Base-by-base conservation (phyloP, 805 yeast genomes). In the Tetrapisispora phaffii region DNA sequence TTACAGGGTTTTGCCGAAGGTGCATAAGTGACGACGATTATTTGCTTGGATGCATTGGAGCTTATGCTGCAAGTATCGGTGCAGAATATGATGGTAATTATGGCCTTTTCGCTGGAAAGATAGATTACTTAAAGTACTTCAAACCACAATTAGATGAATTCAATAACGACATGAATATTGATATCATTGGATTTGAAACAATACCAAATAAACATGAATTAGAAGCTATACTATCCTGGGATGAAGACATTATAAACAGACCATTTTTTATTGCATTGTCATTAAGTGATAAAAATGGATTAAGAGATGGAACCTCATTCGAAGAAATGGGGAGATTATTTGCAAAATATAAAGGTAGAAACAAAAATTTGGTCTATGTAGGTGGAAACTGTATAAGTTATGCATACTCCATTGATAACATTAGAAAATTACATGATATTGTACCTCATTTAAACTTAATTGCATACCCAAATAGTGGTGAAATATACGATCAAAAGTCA, bases 391-490 rank as follows among this genome's bases (percentile, higher is more conserved):
- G 95, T 60, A 74, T 81, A 35, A 72, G 75, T 20, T 71, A 71
- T 42, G 55, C 61, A 12, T 52, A 56, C 16, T 73, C 81, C 1
- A 48, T 63, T 0, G 57, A 53, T 1, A 72, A 79, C 44, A 55
- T 80, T 19, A 45, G 51, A 21, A 24, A 47, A 2, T 45, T 58
- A n/a, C 56, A 51, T 32, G 31, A 40, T 26, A 48, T 34, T 15
- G 29, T 57, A 8, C 63, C 61, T 6, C 47, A 47, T 0, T 43
- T 51, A 17, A 76, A 78, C 4, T 54, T 81, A 24, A 58, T 81
- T 3, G 71, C 77, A 2, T 85, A 84, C 58, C 94, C 95, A 9
- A 85, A 85, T 61, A 77, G 85, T 38, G 93, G 93, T 1, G 87
- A 80, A 55, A 59, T 68, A 8, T 82, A 80, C 56, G 78, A 79